Evolutionary conservation across 2,329 filamentous ascomycete species (phyloP).

Genomic region (Cladosporium sp.): DNA sequence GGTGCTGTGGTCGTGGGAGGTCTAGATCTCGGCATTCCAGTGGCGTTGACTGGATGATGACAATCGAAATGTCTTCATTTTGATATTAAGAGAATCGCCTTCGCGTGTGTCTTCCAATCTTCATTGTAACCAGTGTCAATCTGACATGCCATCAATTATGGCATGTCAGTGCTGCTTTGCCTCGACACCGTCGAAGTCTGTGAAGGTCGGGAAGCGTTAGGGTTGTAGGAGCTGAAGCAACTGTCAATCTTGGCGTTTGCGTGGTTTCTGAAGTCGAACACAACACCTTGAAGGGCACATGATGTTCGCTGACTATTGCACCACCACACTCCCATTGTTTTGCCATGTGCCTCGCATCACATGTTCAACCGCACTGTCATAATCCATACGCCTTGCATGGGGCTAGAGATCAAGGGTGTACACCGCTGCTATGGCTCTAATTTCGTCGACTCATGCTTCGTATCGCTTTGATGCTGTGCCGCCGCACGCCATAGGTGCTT

Average conservation of each 20-base stretch:
- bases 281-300: not conserved
- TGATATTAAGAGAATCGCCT: not conserved
- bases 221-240: not conserved
- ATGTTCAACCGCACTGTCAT: slow-evolving; percentile 1
- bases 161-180: not conserved
- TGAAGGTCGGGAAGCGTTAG: slow-evolving; percentile 2
- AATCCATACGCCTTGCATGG: not conserved
- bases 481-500: not conserved
- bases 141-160: not conserved
- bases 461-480: not conserved
- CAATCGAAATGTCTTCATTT: not conserved
- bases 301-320: not conserved
- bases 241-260: slow-evolving; percentile 3
- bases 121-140: not conserved
- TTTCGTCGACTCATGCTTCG: not conserved
- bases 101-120: not conserved
- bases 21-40: slow-evolving; percentile 14
- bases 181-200: slow-evolving; percentile 8
- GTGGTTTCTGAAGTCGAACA: not conserved
- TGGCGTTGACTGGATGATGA: not conserved
- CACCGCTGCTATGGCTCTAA: not conserved
- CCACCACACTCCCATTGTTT: slow-evolving; percentile 2
- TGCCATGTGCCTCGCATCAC: slow-evolving; percentile 9
- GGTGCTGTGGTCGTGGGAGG: slow-evolving; percentile 1
- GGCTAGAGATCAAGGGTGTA: not conserved